phyloP scores from a whole-genome alignment of 441 rosid genomes.

The Viola pubescens region DNA sequence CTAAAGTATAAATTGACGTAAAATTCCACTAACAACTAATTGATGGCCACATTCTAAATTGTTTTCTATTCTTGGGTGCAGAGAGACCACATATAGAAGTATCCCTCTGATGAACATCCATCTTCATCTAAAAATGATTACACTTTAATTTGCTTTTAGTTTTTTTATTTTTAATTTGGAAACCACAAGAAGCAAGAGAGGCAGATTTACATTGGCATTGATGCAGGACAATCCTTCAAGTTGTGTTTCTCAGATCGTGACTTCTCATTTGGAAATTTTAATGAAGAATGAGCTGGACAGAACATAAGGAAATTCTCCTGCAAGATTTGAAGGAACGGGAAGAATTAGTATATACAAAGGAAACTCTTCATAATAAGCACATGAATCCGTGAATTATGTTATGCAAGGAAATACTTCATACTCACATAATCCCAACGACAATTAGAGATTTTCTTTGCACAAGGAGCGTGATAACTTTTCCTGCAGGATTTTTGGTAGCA shows the following conservation, averaged over 20 bases:
- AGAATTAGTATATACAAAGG: not conserved
- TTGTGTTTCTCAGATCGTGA: conserved; percentile 20
- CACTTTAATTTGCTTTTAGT: not conserved
- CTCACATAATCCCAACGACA: conserved; percentile 85
- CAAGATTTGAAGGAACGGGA: conserved; percentile 15
- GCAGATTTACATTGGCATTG: conserved; percentile 33
- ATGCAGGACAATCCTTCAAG: conserved; percentile 13
- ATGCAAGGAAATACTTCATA: not conserved
- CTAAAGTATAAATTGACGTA: too few species aligned
- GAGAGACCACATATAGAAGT: too few species aligned
- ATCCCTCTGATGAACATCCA: too few species aligned
- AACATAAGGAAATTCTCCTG: conserved; percentile 65
- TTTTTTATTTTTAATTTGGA: not conserved
- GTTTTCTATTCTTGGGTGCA: too few species aligned
- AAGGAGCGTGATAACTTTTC: conserved; percentile 73
- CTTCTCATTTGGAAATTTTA: conserved; percentile 69
- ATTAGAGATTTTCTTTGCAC: conserved; percentile 49
- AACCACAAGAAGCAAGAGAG: conserved; percentile 6
- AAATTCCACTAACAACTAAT: too few species aligned
- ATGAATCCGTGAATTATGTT: conserved; percentile 2
- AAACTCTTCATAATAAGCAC: not conserved
- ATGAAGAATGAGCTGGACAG: conserved; percentile 65
- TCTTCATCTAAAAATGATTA: not conserved
- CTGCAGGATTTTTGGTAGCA: conserved; percentile 72
- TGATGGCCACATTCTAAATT: too few species aligned